These are phyloP conservation scores for Dujonia santamariae DNA, from an alignment of 1,139 yeast species.

Conservation along the genomic window DNA sequence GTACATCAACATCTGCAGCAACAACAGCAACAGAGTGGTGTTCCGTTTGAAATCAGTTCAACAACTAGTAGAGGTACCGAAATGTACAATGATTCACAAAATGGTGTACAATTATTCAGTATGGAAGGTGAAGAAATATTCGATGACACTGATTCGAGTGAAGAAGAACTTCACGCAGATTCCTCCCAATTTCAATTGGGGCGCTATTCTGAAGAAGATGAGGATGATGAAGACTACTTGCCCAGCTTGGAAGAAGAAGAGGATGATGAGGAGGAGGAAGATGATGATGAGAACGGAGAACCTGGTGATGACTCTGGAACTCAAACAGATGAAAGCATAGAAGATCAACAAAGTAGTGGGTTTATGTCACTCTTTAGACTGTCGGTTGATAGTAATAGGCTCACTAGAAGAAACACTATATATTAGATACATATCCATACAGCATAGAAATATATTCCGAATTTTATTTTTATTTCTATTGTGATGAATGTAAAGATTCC, in stretches of 20 bases:
- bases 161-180: constrained; percentile 4
- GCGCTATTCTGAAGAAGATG: constrained; percentile 11
- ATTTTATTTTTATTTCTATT: no score
- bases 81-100: constrained; percentile 9
- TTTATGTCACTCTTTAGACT: constrained; percentile 4
- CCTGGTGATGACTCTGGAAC: constrained; percentile 1
- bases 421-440: constrained; percentile 3
- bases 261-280: constrained; percentile 8
- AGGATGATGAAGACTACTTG: constrained; percentile 7
- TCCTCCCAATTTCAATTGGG: constrained; percentile 3
- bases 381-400: constrained; percentile 3
- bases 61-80: constrained; percentile 9
- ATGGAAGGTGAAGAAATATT: constrained; percentile 13
- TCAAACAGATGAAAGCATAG: constrained; percentile 3
- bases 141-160: constrained; percentile 12
- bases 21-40: constrained; percentile 2
- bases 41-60: constrained; percentile 7
- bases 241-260: constrained; percentile 7
- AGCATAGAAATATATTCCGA: no score
- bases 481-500: no score
- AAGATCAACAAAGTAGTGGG: constrained; percentile 2
- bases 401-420: constrained; percentile 6
- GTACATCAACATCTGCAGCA: constrained; percentile 6
- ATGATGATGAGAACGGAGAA: neutral
- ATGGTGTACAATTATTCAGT: constrained; percentile 8